Conservation (phyloP, 2,329 filamentous ascomycete genomes). For the Phialophora verrucosa region DNA sequence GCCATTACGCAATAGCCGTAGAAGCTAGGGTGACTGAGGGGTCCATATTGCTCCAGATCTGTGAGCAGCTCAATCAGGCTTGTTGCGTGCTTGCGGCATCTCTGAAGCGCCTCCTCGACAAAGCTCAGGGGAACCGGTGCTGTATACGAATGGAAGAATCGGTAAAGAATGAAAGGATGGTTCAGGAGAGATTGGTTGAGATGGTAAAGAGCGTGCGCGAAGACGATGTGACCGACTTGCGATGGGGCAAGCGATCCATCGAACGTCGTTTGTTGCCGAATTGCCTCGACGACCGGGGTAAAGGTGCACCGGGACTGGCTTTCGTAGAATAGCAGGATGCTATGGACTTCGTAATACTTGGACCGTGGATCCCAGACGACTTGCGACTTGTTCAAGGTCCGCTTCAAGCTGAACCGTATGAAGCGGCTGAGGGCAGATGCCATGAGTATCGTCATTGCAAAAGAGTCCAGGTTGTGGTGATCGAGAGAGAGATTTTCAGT, state of each 20-base stretch:
- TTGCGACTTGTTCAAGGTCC: slow-evolving; percentile 11
- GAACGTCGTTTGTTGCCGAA: neutral
- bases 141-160: slow-evolving; percentile 40
- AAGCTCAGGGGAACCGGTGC: slow-evolving; percentile 44
- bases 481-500: slow-evolving; percentile 8
- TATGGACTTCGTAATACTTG: slow-evolving; percentile 24
- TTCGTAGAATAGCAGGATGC: slow-evolving; percentile 22
- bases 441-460: slow-evolving; percentile 23
- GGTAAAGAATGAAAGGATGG: slow-evolving; percentile 45
- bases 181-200: slow-evolving; percentile 46
- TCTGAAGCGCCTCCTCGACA: slow-evolving; percentile 40
- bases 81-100: slow-evolving; percentile 42
- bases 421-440: slow-evolving; percentile 23
- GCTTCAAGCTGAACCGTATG: slow-evolving; percentile 22
- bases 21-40: slow-evolving; percentile 42
- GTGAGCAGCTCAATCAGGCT: slow-evolving; percentile 41
- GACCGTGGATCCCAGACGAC: slow-evolving; percentile 25
- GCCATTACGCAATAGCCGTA: slow-evolving; percentile 46
- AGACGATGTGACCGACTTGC: slow-evolving; percentile 41
- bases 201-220: slow-evolving; percentile 45
- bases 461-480: slow-evolving; percentile 16
- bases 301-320: slow-evolving; percentile 20
- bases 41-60: slow-evolving; percentile 24
- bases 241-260: neutral
- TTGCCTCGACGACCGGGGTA: slow-evolving; percentile 4